phyloP scores from a whole-genome alignment of 345 rosid genomes.

The Salix udensis region DNA sequence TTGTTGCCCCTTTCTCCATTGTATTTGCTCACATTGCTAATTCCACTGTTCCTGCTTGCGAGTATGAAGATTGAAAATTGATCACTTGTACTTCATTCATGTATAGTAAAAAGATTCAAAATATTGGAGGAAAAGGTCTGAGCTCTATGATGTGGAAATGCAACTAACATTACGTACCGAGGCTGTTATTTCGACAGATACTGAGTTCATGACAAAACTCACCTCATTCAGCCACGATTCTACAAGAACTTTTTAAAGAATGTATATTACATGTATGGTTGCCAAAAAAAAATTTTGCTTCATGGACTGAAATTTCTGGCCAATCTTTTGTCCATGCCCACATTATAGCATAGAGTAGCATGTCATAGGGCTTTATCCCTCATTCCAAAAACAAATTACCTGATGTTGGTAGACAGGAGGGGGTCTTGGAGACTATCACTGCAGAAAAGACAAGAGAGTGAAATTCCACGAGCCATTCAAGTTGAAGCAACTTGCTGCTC shows the following conservation, averaged over 20 bases:
- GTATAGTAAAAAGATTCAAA: background rate
- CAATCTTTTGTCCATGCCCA: background rate
- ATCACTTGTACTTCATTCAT: background rate
- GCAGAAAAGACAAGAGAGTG: background rate
- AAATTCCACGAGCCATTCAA: conserved; percentile 14
- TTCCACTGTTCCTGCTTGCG: conserved; percentile 33
- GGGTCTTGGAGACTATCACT: background rate
- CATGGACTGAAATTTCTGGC: background rate
- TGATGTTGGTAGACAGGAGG: background rate
- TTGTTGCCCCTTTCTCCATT: conserved; percentile 38
- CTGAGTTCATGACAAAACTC: no score
- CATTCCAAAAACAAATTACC: conserved; percentile 2
- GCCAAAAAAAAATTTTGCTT: background rate
- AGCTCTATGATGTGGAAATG: background rate
- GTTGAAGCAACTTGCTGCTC: conserved; percentile 42
- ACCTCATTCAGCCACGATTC: background rate
- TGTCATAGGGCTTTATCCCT: background rate
- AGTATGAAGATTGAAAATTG: background rate
- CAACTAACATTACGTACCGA: background rate
- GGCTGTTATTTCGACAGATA: no score
- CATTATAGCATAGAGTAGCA: background rate
- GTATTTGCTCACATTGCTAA: conserved; percentile 37
- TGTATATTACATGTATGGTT: background rate
- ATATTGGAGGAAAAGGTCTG: background rate
- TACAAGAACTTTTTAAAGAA: background rate